Percentiles rank a stretch among this genome's conserved stretches.
phyloP scores from a whole-genome alignment of 1,284 basidiomycete species.

The Sporisorium sorghi region DNA sequence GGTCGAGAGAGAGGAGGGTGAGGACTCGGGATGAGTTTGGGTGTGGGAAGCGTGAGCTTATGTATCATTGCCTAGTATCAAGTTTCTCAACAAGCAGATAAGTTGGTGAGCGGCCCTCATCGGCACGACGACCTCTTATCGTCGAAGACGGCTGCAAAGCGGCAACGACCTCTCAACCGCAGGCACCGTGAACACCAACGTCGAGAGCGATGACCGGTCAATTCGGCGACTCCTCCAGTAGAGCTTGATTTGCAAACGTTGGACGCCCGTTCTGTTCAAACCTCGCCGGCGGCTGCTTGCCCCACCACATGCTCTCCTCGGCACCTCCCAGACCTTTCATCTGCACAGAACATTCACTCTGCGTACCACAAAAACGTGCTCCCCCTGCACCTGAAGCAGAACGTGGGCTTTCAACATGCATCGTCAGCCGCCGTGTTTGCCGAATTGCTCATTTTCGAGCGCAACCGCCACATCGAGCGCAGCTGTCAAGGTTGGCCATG shows the following conservation, averaged over 20 bases:
- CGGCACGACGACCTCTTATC: neutral
- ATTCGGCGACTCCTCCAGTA: neutral
- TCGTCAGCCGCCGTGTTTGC: neutral
- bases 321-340: neutral
- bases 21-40: too few species aligned
- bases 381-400: neutral
- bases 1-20: too few species aligned
- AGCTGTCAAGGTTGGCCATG: neutral
- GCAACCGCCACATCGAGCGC: neutral
- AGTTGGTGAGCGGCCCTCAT: neutral
- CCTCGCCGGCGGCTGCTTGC: neutral
- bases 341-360: neutral
- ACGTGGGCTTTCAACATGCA: neutral
- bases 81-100: neutral
- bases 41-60: neutral
- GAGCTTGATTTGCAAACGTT: neutral
- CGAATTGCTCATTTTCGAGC: neutral
- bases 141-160: neutral
- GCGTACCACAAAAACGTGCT: neutral
- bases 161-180: too few species aligned
- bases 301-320: neutral
- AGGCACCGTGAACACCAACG: neutral
- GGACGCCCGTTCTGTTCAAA: neutral
- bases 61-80: neutral
- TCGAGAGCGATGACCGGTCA: neutral